Percentiles rank a stretch among this genome's conserved stretches.
phyloP scores from a whole-genome alignment of 2,329 filamentous ascomycete species.

The Cyanodermella asteris region DNA sequence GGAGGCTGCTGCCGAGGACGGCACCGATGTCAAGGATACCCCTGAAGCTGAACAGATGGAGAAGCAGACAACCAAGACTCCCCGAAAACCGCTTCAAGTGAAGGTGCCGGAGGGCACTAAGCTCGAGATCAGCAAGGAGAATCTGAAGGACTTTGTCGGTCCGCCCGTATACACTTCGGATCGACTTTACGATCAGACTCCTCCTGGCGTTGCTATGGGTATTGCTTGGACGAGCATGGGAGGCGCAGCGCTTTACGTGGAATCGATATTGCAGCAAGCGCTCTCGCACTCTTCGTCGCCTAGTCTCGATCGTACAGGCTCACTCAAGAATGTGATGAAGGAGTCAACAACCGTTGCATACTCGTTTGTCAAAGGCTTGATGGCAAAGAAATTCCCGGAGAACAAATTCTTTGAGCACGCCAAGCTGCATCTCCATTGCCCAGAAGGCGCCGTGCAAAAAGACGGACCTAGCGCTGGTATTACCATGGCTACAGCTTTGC shows the following conservation, averaged over 20 bases:
- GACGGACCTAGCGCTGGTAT: constrained; percentile 86
- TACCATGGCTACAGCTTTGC: constrained; percentile 87
- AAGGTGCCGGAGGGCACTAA: constrained; percentile 74
- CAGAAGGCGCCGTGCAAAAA: constrained; percentile 88
- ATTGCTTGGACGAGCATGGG: constrained; percentile 96
- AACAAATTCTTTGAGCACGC: constrained; percentile 96
- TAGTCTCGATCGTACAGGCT: constrained; percentile 75
- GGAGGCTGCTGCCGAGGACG: constrained; percentile 47
- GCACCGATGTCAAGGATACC: constrained; percentile 39
- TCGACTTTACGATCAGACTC: constrained; percentile 79
- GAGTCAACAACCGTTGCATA: constrained; percentile 91
- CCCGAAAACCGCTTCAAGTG: constrained; percentile 54
- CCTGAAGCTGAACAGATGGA: constrained; percentile 31
- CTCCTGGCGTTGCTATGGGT: constrained; percentile 90
- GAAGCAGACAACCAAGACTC: constrained; percentile 39
- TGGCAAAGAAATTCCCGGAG: constrained; percentile 65
- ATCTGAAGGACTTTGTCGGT: constrained; percentile 89
- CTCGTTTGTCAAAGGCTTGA: constrained; percentile 76
- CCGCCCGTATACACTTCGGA: constrained; percentile 91
- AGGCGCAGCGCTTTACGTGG: constrained; percentile 87
- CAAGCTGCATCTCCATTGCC: constrained; percentile 85
- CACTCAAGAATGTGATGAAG: constrained; percentile 93
- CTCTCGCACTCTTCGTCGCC: constrained; percentile 53
- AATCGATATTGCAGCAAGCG: constrained; percentile 77
- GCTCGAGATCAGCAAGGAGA: constrained; percentile 67